Percentiles rank a stretch among this genome's conserved stretches.
These are phyloP conservation scores for Cutaneotrichosporon sp. DNA, from an alignment of 1,284 basidiomycete species.

Conservation along the genomic window DNA sequence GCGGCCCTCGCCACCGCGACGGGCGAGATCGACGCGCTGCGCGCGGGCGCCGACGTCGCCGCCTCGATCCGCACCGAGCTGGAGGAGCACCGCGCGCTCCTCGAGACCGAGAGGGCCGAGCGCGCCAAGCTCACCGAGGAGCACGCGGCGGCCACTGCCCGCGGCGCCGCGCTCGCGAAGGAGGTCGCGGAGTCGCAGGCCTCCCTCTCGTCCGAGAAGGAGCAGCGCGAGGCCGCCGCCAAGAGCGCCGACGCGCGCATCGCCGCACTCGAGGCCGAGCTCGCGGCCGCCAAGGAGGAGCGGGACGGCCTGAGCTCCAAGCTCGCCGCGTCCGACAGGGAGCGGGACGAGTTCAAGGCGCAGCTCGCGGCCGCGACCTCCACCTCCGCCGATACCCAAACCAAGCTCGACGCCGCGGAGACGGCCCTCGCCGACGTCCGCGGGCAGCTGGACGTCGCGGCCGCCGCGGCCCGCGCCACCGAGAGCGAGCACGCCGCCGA, in stretches of 20 bases:
- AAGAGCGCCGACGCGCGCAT: constrained; percentile 5
- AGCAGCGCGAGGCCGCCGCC: constrained; percentile 1
- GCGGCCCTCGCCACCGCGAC: constrained; percentile 1
- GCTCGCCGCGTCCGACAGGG: neutral
- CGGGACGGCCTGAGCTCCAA: constrained; percentile 1
- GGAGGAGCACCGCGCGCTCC: constrained; percentile 9
- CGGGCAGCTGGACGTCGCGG: neutral
- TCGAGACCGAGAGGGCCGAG: constrained; percentile 15
- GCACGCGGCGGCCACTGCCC: neutral
- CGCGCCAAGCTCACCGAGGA: constrained; percentile 11
- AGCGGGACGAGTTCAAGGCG: neutral
- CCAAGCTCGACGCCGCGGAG: constrained; percentile 8
- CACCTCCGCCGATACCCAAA: constrained; percentile 20
- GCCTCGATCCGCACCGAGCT: constrained; percentile 21
- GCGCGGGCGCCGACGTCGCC: constrained; percentile 25
- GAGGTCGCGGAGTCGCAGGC: constrained; percentile 16
- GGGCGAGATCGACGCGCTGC: constrained; percentile 23
- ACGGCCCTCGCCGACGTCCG: constrained; percentile 6
- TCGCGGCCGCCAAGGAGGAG: constrained; percentile 11
- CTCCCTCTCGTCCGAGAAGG: constrained; percentile 7
- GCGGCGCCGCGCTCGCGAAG: constrained; percentile 12
- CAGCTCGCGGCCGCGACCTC: constrained; percentile 14
- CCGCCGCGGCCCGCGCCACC: neutral
- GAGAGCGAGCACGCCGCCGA: constrained; percentile 1
- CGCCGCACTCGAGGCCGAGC: constrained; percentile 21